These are phyloP conservation scores for Arachnomyces sp. DNA, from an alignment of 2,329 filamentous ascomycete species.

Conservation along the genomic window DNA sequence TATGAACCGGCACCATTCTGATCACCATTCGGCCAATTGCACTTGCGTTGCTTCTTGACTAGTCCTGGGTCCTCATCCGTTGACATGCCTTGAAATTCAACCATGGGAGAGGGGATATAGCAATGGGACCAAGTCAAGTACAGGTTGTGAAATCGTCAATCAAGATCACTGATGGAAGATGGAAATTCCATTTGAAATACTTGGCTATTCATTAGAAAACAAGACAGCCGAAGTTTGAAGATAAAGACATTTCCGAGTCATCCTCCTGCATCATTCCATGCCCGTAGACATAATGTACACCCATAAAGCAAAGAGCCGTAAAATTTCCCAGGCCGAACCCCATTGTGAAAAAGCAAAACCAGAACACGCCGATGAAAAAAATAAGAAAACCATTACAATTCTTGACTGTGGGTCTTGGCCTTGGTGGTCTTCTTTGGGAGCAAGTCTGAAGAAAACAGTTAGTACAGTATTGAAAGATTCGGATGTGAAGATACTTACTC, in stretches of 20 bases:
- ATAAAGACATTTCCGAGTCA: conserved; percentile 1
- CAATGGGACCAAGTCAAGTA: too few relatives aligned
- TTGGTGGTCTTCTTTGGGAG: conserved; percentile 99
- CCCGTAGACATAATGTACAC: conserved; percentile 55
- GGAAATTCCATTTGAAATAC: conserved; percentile 5
- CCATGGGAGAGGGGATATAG: too few relatives aligned
- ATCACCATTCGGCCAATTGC: too few relatives aligned
- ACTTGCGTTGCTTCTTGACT: too few relatives aligned
- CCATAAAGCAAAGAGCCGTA: conserved; percentile 49
- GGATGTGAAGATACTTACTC: conserved; percentile 54
- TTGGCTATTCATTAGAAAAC: conserved; percentile 7
- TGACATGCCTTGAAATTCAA: too few relatives aligned
- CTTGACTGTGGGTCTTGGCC: conserved; percentile 86
- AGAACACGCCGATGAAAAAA: conserved; percentile 67
- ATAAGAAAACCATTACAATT: conserved; percentile 66
- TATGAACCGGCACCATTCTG: too few relatives aligned
- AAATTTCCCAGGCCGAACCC: conserved; percentile 58
- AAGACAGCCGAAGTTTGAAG: too few relatives aligned
- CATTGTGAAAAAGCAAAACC: conserved; percentile 53
- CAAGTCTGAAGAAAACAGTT: conserved; percentile 59
- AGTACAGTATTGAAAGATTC: conserved; percentile 24
- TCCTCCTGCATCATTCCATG: conserved; percentile 40
- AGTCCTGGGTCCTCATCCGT: too few relatives aligned
- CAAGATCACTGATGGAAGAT: neutral
- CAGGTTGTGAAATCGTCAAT: neutral